Evolutionary conservation across 768 basidiomycete species (phyloP).

Genomic region (Leccinum obscurum): DNA sequence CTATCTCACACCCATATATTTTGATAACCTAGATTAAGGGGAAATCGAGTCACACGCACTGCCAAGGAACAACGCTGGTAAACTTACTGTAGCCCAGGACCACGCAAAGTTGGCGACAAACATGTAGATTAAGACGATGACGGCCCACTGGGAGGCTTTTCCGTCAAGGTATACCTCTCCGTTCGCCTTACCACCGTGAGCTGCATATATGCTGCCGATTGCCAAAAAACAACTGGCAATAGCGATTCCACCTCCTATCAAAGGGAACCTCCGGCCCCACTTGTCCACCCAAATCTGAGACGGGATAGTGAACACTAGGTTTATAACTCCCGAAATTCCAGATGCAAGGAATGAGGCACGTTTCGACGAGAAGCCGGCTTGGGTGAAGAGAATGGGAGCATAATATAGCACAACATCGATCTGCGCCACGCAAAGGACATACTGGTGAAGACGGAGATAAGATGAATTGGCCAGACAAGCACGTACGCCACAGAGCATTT

Average conservation of each 20-base stretch:
- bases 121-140: slow-evolving; percentile 48
- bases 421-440: slow-evolving; percentile 10
- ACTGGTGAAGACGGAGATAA: background rate
- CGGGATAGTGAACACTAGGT: slow-evolving; percentile 39
- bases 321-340: slow-evolving; percentile 48
- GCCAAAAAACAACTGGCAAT: slow-evolving; percentile 40
- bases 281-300: slow-evolving; percentile 41
- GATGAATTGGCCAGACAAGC: background rate
- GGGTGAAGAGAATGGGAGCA: slow-evolving; percentile 49
- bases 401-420: slow-evolving; percentile 37
- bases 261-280: slow-evolving; percentile 37
- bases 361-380: slow-evolving; percentile 49
- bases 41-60: background rate
- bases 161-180: slow-evolving; percentile 25
- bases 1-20: slow-evolving; percentile 46
- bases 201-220: slow-evolving; percentile 47
- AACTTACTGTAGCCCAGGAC: slow-evolving; percentile 44
- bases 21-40: slow-evolving; percentile 30
- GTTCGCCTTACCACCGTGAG: slow-evolving; percentile 33
- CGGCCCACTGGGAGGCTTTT: slow-evolving; percentile 34
- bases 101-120: slow-evolving; percentile 44
- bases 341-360: slow-evolving; percentile 52
- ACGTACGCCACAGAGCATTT: slow-evolving; percentile 38
- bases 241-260: slow-evolving; percentile 44
- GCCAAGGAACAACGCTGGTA: background rate